Base-by-base conservation (phyloP, 495 filamentous ascomycete genomes). In the Parathielavia hyrcaniae region DNA sequence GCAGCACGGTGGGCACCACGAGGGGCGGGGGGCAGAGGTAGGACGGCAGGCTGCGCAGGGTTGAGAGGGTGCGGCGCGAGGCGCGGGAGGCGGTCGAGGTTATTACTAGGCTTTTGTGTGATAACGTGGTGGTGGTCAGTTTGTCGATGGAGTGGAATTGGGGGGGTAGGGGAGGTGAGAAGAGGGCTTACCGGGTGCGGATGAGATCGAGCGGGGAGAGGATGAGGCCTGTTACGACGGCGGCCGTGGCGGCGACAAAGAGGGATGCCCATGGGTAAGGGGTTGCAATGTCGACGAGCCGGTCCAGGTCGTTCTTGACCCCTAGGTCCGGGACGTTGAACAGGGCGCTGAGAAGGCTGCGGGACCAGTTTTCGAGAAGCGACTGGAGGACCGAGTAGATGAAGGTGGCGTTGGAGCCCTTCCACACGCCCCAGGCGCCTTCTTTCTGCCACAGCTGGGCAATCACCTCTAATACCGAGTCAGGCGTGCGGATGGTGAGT, bases 351-450 rank as follows among this genome's bases (percentile, higher is more conserved):
- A 97, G 78, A 4, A 95, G 77, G 61, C 86, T 87, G 50, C 90
- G 83, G 13, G 90, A 86, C 81, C 91, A 97, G 58, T 84, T 86
- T 67, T 93, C 90, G 4, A 93, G 70, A 4, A 91, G 85, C n/a
- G 86, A 88, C 32, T 88, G 79, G n/a, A 95, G 81, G 32, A 93
- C 77, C 2, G 83, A 85, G 73, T 96, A 90, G 51, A 97, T 78
- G 61, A 95, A 96, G 0, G 89, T 91, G n/a, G 86, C 79, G 65
- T 95, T 96, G 35, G 89, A 85, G 26, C 86, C 90, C 74, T 97
- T 97, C 91, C 91, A 98, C 0, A 96, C 84, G 7, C 93, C 95
- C 78, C 87, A 90, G 9, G 86, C 86, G 9, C 89, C 88, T 68
- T 95, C 93, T 61, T 86, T 90, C n/a, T 80, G 74, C 91, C 91